phyloP scores from a whole-genome alignment of 2,329 filamentous ascomycete genomes.

The Botrytis squamosa region DNA sequence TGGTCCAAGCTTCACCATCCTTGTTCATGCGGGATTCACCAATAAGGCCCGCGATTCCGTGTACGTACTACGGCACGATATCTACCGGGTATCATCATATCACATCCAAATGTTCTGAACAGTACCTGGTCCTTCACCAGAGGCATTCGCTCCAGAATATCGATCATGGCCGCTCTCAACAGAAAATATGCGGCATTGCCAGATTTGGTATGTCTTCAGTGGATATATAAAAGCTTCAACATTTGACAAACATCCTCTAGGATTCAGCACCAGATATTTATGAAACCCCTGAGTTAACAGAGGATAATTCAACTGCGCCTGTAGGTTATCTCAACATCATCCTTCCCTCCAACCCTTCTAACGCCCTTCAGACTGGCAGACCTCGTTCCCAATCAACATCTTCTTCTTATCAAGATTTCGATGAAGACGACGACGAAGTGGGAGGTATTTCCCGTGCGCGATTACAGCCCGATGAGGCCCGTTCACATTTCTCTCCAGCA shows the following conservation, averaged over 20 bases:
- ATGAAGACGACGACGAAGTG: constrained; percentile 60
- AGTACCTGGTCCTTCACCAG: not conserved
- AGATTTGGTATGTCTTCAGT: constrained; percentile 59
- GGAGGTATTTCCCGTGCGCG: constrained; percentile 73
- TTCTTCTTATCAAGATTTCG: constrained; percentile 58
- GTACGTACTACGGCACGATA: not conserved
- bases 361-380: constrained; percentile 40
- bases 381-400: constrained; percentile 55
- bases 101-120: not conserved
- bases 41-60: not conserved
- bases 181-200: constrained; percentile 81
- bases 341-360: not conserved
- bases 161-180: constrained; percentile 63
- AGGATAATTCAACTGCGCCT: constrained; percentile 82
- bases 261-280: constrained; percentile 94
- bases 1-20: not conserved
- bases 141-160: not conserved
- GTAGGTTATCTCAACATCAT: constrained; percentile 48
- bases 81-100: not conserved
- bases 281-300: constrained; percentile 89
- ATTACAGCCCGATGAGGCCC: constrained; percentile 75
- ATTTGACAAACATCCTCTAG: constrained; percentile 44
- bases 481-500: constrained; percentile 73
- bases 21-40: not conserved
- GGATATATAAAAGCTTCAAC: not conserved